These are phyloP conservation scores for Brachypodium distachyon DNA, from an alignment of 202 grass and related monocot species.

Conservation along the genomic window DNA sequence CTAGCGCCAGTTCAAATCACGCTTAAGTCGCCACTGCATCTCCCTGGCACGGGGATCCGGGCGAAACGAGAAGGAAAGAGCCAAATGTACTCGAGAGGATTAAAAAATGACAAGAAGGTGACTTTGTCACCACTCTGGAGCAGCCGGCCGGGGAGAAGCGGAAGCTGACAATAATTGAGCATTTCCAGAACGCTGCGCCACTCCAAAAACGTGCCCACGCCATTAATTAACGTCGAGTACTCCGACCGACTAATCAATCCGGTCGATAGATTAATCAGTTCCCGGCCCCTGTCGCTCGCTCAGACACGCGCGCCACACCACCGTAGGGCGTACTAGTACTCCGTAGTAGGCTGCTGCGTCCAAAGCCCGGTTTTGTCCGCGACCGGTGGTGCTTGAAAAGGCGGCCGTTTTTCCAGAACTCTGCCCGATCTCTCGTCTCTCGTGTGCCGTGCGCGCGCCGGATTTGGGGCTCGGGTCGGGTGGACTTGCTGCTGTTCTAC, in stretches of 20 bases:
- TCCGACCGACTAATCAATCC: not conserved
- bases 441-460: not conserved
- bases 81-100: too few species aligned
- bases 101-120: not conserved
- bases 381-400: not conserved
- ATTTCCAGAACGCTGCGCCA: not conserved
- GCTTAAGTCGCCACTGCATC: not conserved
- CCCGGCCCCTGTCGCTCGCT: not conserved
- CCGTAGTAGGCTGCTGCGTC: not conserved
- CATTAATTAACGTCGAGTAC: not conserved
- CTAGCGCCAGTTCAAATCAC: not conserved
- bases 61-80: not conserved
- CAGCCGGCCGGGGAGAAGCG: not conserved
- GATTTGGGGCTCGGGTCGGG: not conserved
- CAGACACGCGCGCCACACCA: not conserved
- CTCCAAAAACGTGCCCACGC: not conserved
- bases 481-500: too few species aligned
- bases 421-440: too few species aligned
- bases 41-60: not conserved
- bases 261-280: not conserved
- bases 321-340: too few species aligned
- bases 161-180: conserved; percentile 13
- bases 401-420: not conserved
- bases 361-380: not conserved
- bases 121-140: not conserved